A percentile compares a stretch with the other conserved stretches of the same genome.
Evolutionary conservation across 768 basidiomycete species (phyloP).

Genomic region (Amanita thiersii): DNA sequence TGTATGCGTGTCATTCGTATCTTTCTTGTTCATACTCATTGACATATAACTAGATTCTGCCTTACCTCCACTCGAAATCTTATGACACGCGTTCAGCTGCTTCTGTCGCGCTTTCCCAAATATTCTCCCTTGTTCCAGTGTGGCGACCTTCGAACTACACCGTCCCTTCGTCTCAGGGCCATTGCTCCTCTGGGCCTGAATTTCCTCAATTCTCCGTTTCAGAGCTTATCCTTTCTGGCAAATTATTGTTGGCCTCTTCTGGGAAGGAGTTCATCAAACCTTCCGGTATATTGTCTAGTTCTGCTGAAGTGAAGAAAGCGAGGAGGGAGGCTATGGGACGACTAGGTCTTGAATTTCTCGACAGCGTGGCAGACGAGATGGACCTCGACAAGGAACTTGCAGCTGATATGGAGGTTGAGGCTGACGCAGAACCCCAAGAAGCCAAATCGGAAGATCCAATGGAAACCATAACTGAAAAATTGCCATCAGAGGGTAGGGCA

Average conservation of each 20-base stretch:
- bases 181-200: constrained; percentile 31
- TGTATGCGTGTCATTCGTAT: constrained; percentile 33
- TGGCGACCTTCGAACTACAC: constrained; percentile 43
- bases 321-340: constrained; percentile 85
- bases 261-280: constrained; percentile 88
- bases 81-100: constrained; percentile 89
- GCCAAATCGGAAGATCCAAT: constrained; percentile 30
- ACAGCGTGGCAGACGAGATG: constrained; percentile 73
- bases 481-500: background rate
- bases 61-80: constrained; percentile 86
- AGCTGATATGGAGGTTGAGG: constrained; percentile 39
- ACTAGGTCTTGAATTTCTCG: constrained; percentile 81
- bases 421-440: constrained; percentile 24
- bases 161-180: constrained; percentile 20
- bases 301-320: constrained; percentile 79
- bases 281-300: constrained; percentile 58
- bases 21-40: constrained; percentile 5
- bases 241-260: constrained; percentile 81
- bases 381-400: constrained; percentile 80
- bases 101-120: constrained; percentile 79
- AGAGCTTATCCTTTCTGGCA: constrained; percentile 68
- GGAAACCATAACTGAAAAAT: constrained; percentile 19
- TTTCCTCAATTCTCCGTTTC: constrained; percentile 74
- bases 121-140: constrained; percentile 75
- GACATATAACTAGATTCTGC: constrained; percentile 57